Evolutionary conservation across 768 basidiomycete species (phyloP).

Genomic region (Podaxis rugospora): DNA sequence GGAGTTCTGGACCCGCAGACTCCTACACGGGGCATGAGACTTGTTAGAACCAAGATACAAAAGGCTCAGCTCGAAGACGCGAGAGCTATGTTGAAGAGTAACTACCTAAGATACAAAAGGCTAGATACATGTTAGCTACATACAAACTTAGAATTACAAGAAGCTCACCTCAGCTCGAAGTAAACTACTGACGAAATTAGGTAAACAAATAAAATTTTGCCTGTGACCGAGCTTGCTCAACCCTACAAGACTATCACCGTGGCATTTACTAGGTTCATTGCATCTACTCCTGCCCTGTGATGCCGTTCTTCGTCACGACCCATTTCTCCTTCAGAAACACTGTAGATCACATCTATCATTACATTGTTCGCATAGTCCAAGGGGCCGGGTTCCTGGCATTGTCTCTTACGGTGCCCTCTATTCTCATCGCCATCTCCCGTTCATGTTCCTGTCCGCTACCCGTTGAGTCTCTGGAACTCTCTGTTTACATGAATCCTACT

Average conservation of each 20-base stretch:
- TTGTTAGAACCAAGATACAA: no score
- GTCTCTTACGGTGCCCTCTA: constrained; percentile 1
- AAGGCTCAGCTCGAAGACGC: no score
- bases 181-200: no score
- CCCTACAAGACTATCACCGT: not conserved
- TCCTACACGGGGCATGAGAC: not conserved
- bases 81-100: no score
- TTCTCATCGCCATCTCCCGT: not conserved
- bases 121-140: no score
- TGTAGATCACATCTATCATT: not conserved
- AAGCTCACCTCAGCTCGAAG: no score
- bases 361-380: not conserved
- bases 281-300: not conserved
- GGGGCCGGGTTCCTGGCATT: not conserved
- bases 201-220: no score
- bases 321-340: no score
- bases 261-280: not conserved
- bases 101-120: no score
- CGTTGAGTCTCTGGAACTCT: not conserved
- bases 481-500: not conserved
- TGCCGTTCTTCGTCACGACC: no score
- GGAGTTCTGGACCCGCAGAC: not conserved
- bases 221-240: no score
- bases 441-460: not conserved
- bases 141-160: no score